Evolutionary conservation across 805 yeast genomes (phyloP).

Genomic region (Candida methanosorbosa): DNA sequence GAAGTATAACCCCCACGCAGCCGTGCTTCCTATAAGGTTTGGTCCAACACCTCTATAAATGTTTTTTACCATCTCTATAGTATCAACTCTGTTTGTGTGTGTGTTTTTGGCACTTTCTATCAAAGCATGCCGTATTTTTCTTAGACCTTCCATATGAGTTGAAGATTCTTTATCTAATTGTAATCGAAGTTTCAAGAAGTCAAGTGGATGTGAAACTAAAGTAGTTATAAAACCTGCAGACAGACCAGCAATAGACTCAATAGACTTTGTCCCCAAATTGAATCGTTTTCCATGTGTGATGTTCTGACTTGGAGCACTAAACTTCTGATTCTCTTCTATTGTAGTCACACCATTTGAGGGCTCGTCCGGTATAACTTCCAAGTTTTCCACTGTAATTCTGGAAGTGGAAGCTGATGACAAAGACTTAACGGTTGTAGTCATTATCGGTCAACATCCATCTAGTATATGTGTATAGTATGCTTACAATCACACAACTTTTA

Average conservation of each 20-base stretch:
- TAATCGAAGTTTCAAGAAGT: constrained; percentile 71
- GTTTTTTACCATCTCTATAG: constrained; percentile 14
- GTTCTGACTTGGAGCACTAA: too few relatives aligned
- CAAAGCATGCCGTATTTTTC: constrained; percentile 13
- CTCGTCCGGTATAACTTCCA: background rate
- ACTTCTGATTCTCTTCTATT: too few relatives aligned
- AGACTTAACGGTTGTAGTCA: too few relatives aligned
- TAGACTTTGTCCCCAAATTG: constrained; percentile 7
- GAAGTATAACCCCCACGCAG: constrained; percentile 88
- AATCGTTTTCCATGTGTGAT: background rate
- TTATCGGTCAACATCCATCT: too few relatives aligned
- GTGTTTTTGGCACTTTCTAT: constrained; percentile 5
- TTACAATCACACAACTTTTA: too few relatives aligned
- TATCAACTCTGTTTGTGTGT: constrained; percentile 2
- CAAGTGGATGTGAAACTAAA: constrained; percentile 79
- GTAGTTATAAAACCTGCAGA: constrained; percentile 80
- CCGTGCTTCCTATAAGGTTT: constrained; percentile 73
- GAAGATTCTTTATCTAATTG: constrained; percentile 46
- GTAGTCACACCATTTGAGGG: too few relatives aligned
- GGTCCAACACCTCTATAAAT: constrained; percentile 73
- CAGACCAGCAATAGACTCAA: constrained; percentile 62
- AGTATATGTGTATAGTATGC: too few relatives aligned
- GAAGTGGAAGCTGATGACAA: too few relatives aligned
- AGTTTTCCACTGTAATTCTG: background rate
- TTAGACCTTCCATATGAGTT: constrained; percentile 21